A percentile compares a stretch with the other conserved stretches of the same genome.
Conservation (phyloP, 2,329 filamentous ascomycete genomes). For the Gliomastix tumulicola region DNA sequence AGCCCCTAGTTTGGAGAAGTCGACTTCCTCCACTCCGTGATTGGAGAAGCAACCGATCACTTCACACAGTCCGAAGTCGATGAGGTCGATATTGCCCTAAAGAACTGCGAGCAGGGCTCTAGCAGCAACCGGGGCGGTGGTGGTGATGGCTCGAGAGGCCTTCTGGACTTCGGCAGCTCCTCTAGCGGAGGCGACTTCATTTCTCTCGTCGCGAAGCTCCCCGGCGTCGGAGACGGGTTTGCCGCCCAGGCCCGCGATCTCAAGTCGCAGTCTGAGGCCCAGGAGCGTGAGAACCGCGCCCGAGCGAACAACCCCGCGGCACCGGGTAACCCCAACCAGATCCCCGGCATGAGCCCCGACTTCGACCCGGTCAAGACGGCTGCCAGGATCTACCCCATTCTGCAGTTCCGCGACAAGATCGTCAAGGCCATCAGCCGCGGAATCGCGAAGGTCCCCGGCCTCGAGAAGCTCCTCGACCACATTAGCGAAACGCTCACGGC, state of each 20-base stretch:
- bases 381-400: slow-evolving; percentile 85
- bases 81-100: slow-evolving; percentile 68
- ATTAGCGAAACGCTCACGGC: slow-evolving; percentile 90
- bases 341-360: slow-evolving; percentile 67
- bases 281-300: slow-evolving; percentile 50
- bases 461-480: slow-evolving; percentile 85
- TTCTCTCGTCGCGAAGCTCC: slow-evolving; percentile 68
- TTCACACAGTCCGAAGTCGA: slow-evolving; percentile 82
- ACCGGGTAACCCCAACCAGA: slow-evolving; percentile 45
- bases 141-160: slow-evolving; percentile 28
- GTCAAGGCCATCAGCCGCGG: slow-evolving; percentile 79
- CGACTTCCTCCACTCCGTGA: slow-evolving; percentile 75
- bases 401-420: slow-evolving; percentile 89
- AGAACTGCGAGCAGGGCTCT: slow-evolving; percentile 53
- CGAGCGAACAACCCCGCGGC: slow-evolving; percentile 24
- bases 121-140: slow-evolving; percentile 28
- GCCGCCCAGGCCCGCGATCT: slow-evolving; percentile 60
- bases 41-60: slow-evolving; percentile 73
- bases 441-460: slow-evolving; percentile 85
- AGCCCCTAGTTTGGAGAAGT: slow-evolving; percentile 60
- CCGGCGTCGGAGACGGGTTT: slow-evolving; percentile 59
- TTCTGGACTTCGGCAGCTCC: slow-evolving; percentile 31
- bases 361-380: slow-evolving; percentile 76
- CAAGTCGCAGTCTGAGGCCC: slow-evolving; percentile 52
- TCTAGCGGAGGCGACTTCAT: slow-evolving; percentile 47